Base-by-base conservation (phyloP, 257 asterid species). In the Salvia miltiorrhiza region DNA sequence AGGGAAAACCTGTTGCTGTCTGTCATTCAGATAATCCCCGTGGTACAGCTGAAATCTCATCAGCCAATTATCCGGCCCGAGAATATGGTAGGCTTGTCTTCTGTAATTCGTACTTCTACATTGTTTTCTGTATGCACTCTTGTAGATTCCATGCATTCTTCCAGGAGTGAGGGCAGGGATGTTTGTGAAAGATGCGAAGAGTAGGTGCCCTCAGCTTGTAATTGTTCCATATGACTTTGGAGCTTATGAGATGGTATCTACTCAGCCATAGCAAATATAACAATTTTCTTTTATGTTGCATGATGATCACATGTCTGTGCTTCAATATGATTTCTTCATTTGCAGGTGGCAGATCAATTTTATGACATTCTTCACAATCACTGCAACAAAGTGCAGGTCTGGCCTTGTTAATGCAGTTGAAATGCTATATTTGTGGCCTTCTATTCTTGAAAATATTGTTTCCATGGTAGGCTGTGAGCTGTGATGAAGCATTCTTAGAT, bases 401-500 rank as follows among this genome's bases (percentile, higher is more conserved):
- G 75, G 59, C 80, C 32, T 61, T 67, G 47, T 23, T 45, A 66
- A 47, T 80, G 39, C 70, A 26, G 64, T 67, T 69, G 56, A 52
- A 17, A 14, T 32, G 40, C 67, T 49, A 52, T 5, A 32, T 71
- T 13, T 68, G 30, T 8, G 62, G 58, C 65, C 41, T 67, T 63
- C 10, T 56, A 52, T 28, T 71, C 71, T 59, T 72, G 28, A 69
- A n/a, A 30, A 32, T 71, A 69, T 49, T 26, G 48, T 68, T 71
- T 67, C 26, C 52, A 21, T 54, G 82, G 76, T 85, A 94, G 96
- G 97, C 99, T 65, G 90, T 94, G 69, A 94, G 99, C 82, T 94
- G 99, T 73, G 99, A 94, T 71, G 99, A 94, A 81, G 97, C 99
- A 59, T 94, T 90, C 83, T 60, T 94, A 61, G 97, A 94, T 73